Conservation (phyloP, 495 filamentous ascomycete species). For the Daldinia decipiens region DNA sequence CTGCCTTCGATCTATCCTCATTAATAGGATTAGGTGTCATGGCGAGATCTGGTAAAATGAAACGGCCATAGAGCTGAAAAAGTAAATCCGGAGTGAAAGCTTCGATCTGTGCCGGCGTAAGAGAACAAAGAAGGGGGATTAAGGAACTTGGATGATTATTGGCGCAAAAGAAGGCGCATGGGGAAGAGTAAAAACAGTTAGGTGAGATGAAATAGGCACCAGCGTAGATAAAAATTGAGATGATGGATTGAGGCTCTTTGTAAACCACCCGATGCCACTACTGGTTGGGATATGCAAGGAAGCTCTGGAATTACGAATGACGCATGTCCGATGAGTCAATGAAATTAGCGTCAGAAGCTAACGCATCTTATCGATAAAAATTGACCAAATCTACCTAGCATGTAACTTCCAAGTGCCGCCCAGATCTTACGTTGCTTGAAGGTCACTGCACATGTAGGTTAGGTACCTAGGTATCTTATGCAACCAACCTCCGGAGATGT, state of each 20-base stretch:
- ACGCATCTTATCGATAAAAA: constrained; percentile 6
- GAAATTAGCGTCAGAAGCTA: constrained; percentile 6
- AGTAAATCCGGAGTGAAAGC: neutral
- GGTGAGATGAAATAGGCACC: neutral
- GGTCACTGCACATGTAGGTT: neutral
- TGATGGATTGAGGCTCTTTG: constrained; percentile 8
- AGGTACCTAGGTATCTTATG: too few species aligned
- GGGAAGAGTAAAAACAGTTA: neutral
- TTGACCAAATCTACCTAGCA: neutral
- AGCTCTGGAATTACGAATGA: constrained; percentile 4
- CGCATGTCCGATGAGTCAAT: neutral
- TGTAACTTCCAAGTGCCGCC: neutral
- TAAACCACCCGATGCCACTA: neutral
- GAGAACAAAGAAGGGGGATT: neutral
- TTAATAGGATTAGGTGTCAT: constrained; percentile 22
- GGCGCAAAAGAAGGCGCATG: constrained; percentile 1
- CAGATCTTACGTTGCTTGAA: neutral
- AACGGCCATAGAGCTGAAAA: neutral
- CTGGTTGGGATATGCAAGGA: neutral
- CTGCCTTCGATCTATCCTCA: constrained; percentile 16
- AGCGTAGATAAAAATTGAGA: neutral
- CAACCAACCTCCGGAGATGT: neutral
- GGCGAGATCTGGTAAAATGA: neutral
- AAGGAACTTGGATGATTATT: neutral
- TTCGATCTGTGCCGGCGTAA: neutral